phyloP scores from a whole-genome alignment of 2,329 filamentous ascomycete species.

The Venturia pyrina region DNA sequence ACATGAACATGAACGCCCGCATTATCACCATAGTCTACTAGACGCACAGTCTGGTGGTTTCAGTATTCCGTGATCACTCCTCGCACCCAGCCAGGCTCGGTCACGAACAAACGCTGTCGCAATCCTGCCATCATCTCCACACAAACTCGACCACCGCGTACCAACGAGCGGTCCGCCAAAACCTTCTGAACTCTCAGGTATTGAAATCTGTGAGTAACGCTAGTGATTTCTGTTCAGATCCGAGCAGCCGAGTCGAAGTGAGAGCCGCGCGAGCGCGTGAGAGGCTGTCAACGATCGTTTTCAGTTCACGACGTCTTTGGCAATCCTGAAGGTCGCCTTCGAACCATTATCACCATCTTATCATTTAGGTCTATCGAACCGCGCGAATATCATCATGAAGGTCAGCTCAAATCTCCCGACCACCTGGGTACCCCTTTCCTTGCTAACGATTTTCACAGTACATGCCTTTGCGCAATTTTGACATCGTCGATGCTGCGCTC shows the following conservation, averaged over 20 bases:
- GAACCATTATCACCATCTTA: neutral
- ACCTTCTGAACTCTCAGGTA: constrained; percentile 15
- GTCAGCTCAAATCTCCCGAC: constrained; percentile 18
- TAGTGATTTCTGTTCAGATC: constrained; percentile 10
- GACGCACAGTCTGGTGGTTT: neutral
- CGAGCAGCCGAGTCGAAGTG: neutral
- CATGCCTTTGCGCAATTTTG: constrained; percentile 80
- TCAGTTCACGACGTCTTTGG: neutral
- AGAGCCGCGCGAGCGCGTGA: neutral
- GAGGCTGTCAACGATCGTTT: neutral
- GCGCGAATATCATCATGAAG: constrained; percentile 25
- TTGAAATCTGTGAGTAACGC: neutral
- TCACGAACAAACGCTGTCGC: neutral
- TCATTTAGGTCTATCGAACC: neutral
- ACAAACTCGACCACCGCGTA: constrained; percentile 3
- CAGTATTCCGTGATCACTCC: constrained; percentile 24
- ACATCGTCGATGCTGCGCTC: constrained; percentile 81
- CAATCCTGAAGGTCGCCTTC: neutral
- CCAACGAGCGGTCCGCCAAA: constrained; percentile 17
- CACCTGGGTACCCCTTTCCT: neutral
- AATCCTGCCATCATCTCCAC: neutral
- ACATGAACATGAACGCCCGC: neutral
- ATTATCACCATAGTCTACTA: neutral
- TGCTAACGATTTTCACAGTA: constrained; percentile 49
- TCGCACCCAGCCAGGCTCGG: constrained; percentile 32